Conservation (phyloP, 441 rosid genomes). For the Pelargonium cotyledonis region DNA sequence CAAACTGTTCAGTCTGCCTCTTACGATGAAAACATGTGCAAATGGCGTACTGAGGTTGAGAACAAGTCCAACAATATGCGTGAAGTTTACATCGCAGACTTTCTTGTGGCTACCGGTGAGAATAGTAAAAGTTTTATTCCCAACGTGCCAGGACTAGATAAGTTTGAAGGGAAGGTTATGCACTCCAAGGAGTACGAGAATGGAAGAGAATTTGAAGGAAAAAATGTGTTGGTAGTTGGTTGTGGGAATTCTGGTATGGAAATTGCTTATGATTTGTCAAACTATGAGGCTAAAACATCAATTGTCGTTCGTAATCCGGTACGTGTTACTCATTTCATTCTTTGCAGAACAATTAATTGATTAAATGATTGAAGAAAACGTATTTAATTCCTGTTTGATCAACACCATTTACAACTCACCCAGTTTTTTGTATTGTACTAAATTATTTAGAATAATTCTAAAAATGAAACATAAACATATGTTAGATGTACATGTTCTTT, state of each 20-base stretch:
- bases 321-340: too few relatives aligned
- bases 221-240: conserved; percentile 56
- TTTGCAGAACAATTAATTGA: too few relatives aligned
- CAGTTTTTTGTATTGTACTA: too few relatives aligned
- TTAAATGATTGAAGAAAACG: too few relatives aligned
- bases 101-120: conserved; percentile 52
- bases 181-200: conserved; percentile 46
- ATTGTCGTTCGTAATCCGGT: conserved; percentile 42
- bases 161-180: conserved; percentile 38
- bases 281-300: conserved; percentile 34
- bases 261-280: conserved; percentile 46
- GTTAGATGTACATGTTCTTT: too few relatives aligned
- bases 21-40: conserved; percentile 18
- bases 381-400: too few relatives aligned
- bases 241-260: conserved; percentile 69
- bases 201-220: conserved; percentile 30
- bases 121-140: conserved; percentile 35
- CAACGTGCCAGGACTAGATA: conserved; percentile 34
- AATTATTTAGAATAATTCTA: too few relatives aligned
- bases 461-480: too few relatives aligned
- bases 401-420: too few relatives aligned
- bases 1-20: conserved; percentile 28
- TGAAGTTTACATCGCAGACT: conserved; percentile 37
- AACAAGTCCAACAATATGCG: not conserved
- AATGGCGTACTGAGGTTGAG: conserved; percentile 37